Conservation (phyloP, 2,329 filamentous ascomycete genomes). For the Amesomyces nigricolor region DNA sequence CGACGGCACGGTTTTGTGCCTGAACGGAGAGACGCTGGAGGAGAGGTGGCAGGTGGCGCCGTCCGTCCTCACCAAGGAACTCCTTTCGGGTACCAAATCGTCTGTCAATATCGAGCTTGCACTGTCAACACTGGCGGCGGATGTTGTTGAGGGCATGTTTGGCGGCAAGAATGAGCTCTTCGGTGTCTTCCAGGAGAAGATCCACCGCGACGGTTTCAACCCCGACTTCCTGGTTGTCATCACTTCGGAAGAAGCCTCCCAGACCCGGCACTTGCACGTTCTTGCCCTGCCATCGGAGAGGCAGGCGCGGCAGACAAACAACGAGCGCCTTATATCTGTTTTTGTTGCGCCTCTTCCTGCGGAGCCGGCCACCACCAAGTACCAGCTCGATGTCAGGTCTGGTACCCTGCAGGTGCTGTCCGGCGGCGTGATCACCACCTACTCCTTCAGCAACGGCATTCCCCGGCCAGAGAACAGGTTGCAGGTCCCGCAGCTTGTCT, state of each 20-base stretch:
- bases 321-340: conserved; percentile 24
- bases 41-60: conserved; percentile 44
- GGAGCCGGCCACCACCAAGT: conserved; percentile 12
- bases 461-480: conserved; percentile 55
- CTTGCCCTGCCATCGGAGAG: conserved; percentile 28
- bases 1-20: conserved; percentile 55
- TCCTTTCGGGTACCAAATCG: conserved; percentile 28
- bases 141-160: conserved; percentile 50
- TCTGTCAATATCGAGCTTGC: conserved; percentile 46
- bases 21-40: conserved; percentile 51
- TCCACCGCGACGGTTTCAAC: conserved; percentile 39
- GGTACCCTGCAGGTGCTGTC: conserved; percentile 59
- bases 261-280: conserved; percentile 34
- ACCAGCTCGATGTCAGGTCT: conserved; percentile 51
- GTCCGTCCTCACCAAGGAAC: conserved; percentile 39
- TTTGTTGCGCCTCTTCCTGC: conserved; percentile 24
- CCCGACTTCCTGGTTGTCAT: conserved; percentile 52
- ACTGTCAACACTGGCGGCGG: conserved; percentile 40
- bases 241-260: conserved; percentile 29
- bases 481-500: conserved; percentile 46
- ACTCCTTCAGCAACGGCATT: conserved; percentile 53
- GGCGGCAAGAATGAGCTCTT: conserved; percentile 50
- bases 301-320: conserved; percentile 14
- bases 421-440: conserved; percentile 50
- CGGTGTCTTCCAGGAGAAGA: conserved; percentile 44